Base-by-base conservation (phyloP, 441 rosid species). In the Populus hybrid region DNA sequence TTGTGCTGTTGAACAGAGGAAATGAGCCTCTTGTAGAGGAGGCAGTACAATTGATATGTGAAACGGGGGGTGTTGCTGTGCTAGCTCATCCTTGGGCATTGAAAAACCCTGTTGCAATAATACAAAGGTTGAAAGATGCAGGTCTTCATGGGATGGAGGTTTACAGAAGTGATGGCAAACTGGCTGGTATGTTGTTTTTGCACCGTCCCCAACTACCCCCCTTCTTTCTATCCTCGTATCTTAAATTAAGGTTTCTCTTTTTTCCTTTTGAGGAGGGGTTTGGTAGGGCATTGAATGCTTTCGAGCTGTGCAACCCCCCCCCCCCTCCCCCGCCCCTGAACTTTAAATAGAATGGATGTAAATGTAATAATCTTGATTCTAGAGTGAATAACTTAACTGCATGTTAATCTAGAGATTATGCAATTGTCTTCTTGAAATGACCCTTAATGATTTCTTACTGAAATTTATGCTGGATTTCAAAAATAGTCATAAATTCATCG, bases 21-120 rank as follows among this genome's bases (percentile, higher is more conserved):
- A 91, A 84, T 14, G 97, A 95, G 86, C 98, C 98, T 83, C 84
- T 74, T 46, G 86, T 89, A 5, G 97, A 92, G 87, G 95, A 87
- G 82, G 90, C 97, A 11, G 89, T 95, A 73, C 84, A 79, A 83
- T 79, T 95, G 53, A 89, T 95, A 75, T 70, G 82, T 84, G 87
- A 86, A 84, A 92, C 98, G 0, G 99, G 99, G 67, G 99, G 98
- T 64, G 80, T 95, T 78, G 89, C 99, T 26, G 97, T 95, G 38
- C 88, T 95, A 42, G 99, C 98, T 85, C 99, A 95, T 87, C 99
- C 99, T n/a, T 95, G 99, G 99, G 93, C 94, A 53, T 82, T 95
- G 85, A 92, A 92, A 83, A 83, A 95, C 75, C 95, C 95, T 40
- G 87, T 83, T 72, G 79, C 89, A 28, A 80, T 95, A 53, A 86